phyloP scores from a whole-genome alignment of 495 filamentous ascomycete species.

The Pyrenopolyporus hunteri region DNA sequence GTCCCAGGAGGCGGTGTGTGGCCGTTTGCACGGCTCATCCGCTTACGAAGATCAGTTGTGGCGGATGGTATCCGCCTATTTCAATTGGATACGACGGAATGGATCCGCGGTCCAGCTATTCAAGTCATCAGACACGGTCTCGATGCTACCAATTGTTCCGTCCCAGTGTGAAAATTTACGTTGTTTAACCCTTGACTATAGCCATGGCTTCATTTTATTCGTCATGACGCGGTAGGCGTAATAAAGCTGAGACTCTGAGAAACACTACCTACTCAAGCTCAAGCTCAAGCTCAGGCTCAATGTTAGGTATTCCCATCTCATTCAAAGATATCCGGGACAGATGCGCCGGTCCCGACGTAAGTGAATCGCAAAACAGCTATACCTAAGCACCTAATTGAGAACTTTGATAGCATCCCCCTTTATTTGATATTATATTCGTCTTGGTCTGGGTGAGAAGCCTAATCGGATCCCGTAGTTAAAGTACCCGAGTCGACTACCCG shows the following conservation, averaged over 20 bases:
- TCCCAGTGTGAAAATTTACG: neutral
- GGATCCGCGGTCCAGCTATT: conserved; percentile 18
- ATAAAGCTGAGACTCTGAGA: neutral
- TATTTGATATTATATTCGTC: too few species aligned
- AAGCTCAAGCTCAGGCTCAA: too few species aligned
- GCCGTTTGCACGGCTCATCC: conserved; percentile 1
- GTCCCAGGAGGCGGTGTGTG: conserved; percentile 17
- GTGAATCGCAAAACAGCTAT: too few species aligned
- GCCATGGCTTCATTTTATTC: neutral
- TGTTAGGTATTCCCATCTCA: too few species aligned
- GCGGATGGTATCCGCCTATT: conserved; percentile 33
- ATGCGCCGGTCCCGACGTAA: too few species aligned
- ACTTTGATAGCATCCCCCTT: too few species aligned
- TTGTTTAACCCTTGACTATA: neutral
- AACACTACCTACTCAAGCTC: too few species aligned
- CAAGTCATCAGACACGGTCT: conserved; percentile 9
- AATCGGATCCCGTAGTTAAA: too few species aligned
- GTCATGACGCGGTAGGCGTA: neutral
- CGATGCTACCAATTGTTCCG: conserved; percentile 8
- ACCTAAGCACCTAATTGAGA: too few species aligned
- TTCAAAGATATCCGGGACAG: too few species aligned
- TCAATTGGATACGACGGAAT: conserved; percentile 20
- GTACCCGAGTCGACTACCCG: too few species aligned
- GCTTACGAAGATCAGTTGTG: neutral
- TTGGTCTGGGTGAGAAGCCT: too few species aligned